Evolutionary conservation across 208 protist species (phyloP), one percentile per base, ranked within the genome.

Genomic region (Leishmania mexicana): DNA sequence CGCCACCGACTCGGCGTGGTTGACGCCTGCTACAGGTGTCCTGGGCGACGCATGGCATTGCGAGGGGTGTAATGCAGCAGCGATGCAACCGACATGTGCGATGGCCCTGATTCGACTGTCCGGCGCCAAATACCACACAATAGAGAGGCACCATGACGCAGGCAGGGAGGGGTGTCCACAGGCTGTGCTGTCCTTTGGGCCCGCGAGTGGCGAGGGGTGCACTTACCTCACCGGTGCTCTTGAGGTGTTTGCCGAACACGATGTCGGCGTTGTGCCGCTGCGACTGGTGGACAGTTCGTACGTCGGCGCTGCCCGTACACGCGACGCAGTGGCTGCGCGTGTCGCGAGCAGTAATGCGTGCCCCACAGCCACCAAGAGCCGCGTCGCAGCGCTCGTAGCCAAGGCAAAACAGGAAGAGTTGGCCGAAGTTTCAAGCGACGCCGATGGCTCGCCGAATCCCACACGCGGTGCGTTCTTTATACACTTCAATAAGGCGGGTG

Each of bases 241-340:
- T 35, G 88, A 90, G 60, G 76, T 86, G 17, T 80, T 95, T 64
- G 89, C 88, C 1, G 80, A 80, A 62, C 78, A 79, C 35, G 86
- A 87, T 62, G 38, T 95, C 24, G 88, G 90, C 31, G 31, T 84
- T 21, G 79, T 91, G 57, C 88, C 90, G 47, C 79, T 92, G 45
- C 84, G 90, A 42, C 87, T 85, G 45, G 84, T 90, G 28, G 92
- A 97, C 70, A 89, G 89, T 68, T 85, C 89, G n/a, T 89, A 89
- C 73, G 85, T 96, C 2, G 90, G 89, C 21, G 84, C 88, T 13
- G 73, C 84, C 42, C 85, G 85, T 71, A 96, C 92, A 6, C 51
- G 87, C 17, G 76, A 88, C n/a, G 88, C 88, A 1, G 45, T 96
- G 7, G 42, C 83, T n/a, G 81, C 80, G 10, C 91, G 89, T n/a